Evolutionary conservation across 1,284 basidiomycete species (phyloP).

Genomic region (Flammula alnicola): DNA sequence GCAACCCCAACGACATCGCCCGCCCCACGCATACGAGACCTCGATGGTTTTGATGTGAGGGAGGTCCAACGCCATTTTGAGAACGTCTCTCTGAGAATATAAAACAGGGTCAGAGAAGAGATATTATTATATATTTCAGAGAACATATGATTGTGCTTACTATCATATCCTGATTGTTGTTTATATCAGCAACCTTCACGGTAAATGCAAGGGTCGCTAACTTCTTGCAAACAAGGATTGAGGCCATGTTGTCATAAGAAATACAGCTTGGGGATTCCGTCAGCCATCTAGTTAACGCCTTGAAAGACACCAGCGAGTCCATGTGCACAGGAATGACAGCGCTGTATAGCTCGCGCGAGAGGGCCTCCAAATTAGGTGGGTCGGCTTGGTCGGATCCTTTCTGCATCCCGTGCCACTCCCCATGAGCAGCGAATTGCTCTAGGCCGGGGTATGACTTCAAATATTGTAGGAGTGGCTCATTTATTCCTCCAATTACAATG

Average conservation of each 20-base stretch:
- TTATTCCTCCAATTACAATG: neutral
- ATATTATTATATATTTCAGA: neutral
- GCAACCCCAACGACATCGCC: neutral
- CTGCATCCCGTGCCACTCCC: neutral
- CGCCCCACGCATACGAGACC: neutral
- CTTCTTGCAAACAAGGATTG: neutral
- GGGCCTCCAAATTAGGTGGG: neutral
- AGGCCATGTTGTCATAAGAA: neutral
- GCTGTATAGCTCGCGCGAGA: slow-evolving; percentile 3
- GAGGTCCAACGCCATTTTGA: neutral
- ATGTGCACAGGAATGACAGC: neutral
- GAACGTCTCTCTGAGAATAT: neutral
- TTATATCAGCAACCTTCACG: neutral
- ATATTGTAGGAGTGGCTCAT: neutral
- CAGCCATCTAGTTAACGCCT: neutral
- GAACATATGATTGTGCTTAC: neutral
- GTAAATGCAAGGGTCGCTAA: neutral
- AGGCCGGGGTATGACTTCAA: neutral
- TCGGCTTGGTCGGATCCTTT: neutral
- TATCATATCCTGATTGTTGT: neutral
- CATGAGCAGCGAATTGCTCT: neutral
- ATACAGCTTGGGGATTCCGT: neutral
- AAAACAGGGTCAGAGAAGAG: too few relatives aligned
- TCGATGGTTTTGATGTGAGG: neutral
- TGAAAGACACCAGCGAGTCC: slow-evolving; percentile 1